Base-by-base conservation (phyloP, 495 filamentous ascomycete genomes). In the Mytilinidion resinicola region DNA sequence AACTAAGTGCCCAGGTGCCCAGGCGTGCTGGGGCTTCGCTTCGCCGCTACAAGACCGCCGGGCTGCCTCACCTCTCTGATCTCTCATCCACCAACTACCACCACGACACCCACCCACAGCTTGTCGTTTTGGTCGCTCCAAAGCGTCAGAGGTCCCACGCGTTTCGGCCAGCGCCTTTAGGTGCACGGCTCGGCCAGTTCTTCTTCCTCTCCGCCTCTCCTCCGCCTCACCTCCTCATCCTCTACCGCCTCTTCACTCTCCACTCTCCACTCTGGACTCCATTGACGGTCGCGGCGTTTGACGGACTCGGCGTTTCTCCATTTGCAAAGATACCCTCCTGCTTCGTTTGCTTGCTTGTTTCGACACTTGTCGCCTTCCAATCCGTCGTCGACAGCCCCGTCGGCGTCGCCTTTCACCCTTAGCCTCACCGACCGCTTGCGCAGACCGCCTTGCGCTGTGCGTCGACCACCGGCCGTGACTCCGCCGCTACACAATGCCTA, bases 91-190 rank as follows among this genome's bases (percentile, higher is more conserved):
- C 25, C 21, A 41, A n/a, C 50, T n/a, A 53, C 50, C 36, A 34
- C 50, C 21, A n/a, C 17, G 3, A 17, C 25, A 52, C 43, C 34
- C 47, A 11, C 38, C 43, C 19, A 49, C 20, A 36, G 25, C 51
- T 56, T 57, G 63, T 55, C 57, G 64, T 61, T 67, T 67, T 67
- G 58, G 61, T 57, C 59, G 56, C 57, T 39, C 55, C 51, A 56
- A 53, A n/a, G 50, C 30, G 30, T 7, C 49, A 30, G 37, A 37
- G 47, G 34, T 60, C 54, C 39, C 42, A 67, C 64, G 60, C 64
- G 55, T 67, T 61, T 61, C 64, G 64, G 64, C 64, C 64, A 67
- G 61, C 65, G 65, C 65, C 65, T 36, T 61, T 55, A 46, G 61
- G 65, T 61, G 57, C 61, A 63, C 51, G 60, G 64, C 64, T 63